phyloP scores from a whole-genome alignment of 257 asterid species.

The Solanum lignicaule region DNA sequence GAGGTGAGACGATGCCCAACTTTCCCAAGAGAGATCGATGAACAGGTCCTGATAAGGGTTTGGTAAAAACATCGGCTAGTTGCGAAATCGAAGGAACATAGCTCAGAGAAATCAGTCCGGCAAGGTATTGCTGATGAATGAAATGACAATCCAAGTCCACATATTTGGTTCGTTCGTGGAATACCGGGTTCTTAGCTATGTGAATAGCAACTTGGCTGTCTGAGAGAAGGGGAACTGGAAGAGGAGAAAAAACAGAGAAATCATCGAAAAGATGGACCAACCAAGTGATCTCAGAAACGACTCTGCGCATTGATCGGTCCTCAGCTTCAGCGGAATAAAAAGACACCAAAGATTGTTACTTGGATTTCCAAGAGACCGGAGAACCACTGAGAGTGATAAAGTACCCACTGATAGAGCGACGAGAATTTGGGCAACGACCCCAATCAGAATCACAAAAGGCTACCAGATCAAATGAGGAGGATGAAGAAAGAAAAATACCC shows the following conservation, averaged over 20 bases:
- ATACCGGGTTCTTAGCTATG: neutral
- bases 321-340: neutral
- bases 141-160: neutral
- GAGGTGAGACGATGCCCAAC: neutral
- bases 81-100: neutral
- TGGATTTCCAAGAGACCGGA: neutral
- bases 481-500: neutral
- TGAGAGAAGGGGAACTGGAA: neutral
- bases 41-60: neutral
- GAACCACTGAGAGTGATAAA: neutral
- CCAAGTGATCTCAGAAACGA: neutral
- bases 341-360: neutral
- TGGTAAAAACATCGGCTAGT: neutral
- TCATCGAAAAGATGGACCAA: neutral
- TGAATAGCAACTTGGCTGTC: too few relatives aligned
- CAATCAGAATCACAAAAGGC: too few relatives aligned
- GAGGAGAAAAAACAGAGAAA: too few relatives aligned
- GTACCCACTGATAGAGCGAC: too few relatives aligned
- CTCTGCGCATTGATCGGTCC: neutral
- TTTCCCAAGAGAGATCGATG: neutral
- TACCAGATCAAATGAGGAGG: neutral
- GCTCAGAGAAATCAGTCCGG: neutral
- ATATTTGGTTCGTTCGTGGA: neutral
- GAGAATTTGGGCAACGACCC: neutral
- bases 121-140: neutral